Evolutionary conservation across 441 rosid genomes (phyloP).

Genomic region (Breynia disticha): DNA sequence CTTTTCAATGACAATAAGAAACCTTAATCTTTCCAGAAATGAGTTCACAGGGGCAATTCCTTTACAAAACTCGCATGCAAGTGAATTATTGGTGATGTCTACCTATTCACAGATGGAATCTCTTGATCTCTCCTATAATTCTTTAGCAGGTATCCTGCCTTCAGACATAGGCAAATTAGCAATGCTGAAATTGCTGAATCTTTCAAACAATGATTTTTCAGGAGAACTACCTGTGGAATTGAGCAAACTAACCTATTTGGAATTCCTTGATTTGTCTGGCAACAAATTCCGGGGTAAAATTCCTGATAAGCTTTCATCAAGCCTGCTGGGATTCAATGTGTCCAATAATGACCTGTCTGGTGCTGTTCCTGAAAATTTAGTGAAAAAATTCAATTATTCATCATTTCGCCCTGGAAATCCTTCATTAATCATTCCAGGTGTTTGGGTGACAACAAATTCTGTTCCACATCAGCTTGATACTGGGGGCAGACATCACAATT

Average conservation of each 20-base stretch:
- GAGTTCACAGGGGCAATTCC: conserved; percentile 62
- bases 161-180: conserved; percentile 57
- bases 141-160: conserved; percentile 53
- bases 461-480: conserved; percentile 9
- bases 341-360: conserved; percentile 75
- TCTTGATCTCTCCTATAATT: conserved; percentile 83
- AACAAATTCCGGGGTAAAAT: conserved; percentile 61
- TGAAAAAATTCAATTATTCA: conserved; percentile 35
- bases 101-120: conserved; percentile 52
- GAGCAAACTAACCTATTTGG: conserved; percentile 55
- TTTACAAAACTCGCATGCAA: conserved; percentile 41
- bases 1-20: conserved; percentile 46
- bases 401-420: conserved; percentile 69
- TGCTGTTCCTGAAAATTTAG: conserved; percentile 44
- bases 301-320: conserved; percentile 55
- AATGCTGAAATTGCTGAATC: conserved; percentile 46
- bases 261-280: conserved; percentile 72
- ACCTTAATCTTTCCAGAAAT: conserved; percentile 75
- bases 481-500: conserved; percentile 22
- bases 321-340: conserved; percentile 55
- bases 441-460: conserved; percentile 16
- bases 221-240: conserved; percentile 71
- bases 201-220: conserved; percentile 54
- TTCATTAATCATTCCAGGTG: conserved; percentile 30
- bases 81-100: conserved; percentile 43